These are phyloP conservation scores for Neonectria ditissima DNA, from an alignment of 2,329 filamentous ascomycete species.

Conservation along the genomic window DNA sequence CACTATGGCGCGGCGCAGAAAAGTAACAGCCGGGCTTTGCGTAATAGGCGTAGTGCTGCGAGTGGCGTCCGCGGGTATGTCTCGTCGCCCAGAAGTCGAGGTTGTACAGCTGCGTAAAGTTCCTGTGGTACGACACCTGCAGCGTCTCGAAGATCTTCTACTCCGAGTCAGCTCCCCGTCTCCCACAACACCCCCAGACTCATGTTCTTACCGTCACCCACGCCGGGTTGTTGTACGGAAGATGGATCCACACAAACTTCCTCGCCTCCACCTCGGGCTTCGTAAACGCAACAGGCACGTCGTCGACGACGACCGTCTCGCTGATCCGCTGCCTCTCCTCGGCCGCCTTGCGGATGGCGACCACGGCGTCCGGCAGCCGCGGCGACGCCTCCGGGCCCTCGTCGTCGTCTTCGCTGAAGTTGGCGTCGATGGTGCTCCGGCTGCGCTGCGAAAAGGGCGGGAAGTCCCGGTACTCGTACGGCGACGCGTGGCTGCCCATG, in stretches of 20 bases:
- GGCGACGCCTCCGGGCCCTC: conserved; percentile 47
- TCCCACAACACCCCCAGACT: not conserved
- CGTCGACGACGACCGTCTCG: conserved; percentile 48
- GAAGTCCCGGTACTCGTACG: conserved; percentile 50
- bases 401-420: conserved; percentile 42
- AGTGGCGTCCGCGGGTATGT: conserved; percentile 61
- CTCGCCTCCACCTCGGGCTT: conserved; percentile 52
- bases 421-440: conserved; percentile 44
- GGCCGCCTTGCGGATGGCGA: conserved; percentile 46
- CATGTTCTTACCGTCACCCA: conserved; percentile 66
- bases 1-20: conserved; percentile 53
- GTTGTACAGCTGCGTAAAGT: conserved; percentile 55
- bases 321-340: conserved; percentile 37
- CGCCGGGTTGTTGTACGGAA: conserved; percentile 67
- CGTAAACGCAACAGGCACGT: conserved; percentile 46
- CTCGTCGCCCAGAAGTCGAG: conserved; percentile 62
- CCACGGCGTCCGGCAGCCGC: conserved; percentile 48
- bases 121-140: conserved; percentile 52
- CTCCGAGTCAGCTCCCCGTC: conserved; percentile 12
- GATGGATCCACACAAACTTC: conserved; percentile 69
- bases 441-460: conserved; percentile 53
- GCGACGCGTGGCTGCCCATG: conserved; percentile 48
- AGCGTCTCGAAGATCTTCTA: conserved; percentile 60
- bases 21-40: conserved; percentile 63
- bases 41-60: conserved; percentile 63